These are phyloP conservation scores for Plasmodium relictum DNA, from an alignment of 169 alveolate species.

Conservation along the genomic window DNA sequence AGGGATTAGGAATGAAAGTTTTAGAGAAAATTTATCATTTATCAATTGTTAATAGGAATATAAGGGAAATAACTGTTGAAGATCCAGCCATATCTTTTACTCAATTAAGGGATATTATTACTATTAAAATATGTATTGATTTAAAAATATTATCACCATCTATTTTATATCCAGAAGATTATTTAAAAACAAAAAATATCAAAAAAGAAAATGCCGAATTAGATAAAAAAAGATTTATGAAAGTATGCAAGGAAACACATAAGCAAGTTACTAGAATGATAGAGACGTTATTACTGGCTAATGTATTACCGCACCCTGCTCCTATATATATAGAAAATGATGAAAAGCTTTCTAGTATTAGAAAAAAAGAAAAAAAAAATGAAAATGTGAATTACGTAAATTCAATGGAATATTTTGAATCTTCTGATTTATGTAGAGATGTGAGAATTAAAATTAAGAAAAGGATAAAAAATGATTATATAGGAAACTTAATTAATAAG, in stretches of 20 bases:
- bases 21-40: constrained; percentile 81
- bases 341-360: constrained; percentile 8
- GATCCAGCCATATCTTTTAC: constrained; percentile 87
- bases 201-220: constrained; percentile 35
- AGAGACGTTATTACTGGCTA: constrained; percentile 41
- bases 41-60: constrained; percentile 82
- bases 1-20: constrained; percentile 84
- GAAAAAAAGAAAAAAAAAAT: constrained; percentile 57
- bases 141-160: constrained; percentile 30
- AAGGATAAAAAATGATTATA: constrained; percentile 47
- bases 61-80: constrained; percentile 87
- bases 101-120: constrained; percentile 83
- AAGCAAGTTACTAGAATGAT: constrained; percentile 66
- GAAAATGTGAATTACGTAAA: constrained; percentile 12
- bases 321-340: constrained; percentile 51
- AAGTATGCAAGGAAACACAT: constrained; percentile 68
- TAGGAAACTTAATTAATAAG: constrained; percentile 46
- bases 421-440: constrained; percentile 58
- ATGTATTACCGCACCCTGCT: constrained; percentile 68
- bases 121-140: constrained; percentile 79
- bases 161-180: constrained; percentile 59
- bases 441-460: constrained; percentile 52
- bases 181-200: constrained; percentile 58
- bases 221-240: constrained; percentile 54
- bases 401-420: constrained; percentile 63